Evolutionary conservation across 306 rosid species (phyloP).

Genomic region (Malus sieversii): DNA sequence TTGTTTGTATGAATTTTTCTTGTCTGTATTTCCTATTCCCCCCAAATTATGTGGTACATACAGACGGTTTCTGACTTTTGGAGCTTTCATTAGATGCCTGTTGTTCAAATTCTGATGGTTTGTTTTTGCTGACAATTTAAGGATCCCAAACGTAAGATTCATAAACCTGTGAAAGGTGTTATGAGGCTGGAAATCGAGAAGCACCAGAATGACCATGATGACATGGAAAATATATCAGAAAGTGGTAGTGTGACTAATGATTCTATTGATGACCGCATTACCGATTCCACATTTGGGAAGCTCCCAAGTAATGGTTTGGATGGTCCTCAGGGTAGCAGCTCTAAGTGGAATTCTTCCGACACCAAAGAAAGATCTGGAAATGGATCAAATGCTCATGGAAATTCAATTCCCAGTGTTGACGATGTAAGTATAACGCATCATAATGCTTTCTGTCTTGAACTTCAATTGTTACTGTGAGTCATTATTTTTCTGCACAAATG

Average conservation of each 20-base stretch:
- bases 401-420: conserved; percentile 44
- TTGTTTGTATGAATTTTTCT: not conserved
- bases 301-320: conserved; percentile 63
- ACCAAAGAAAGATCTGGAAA: conserved; percentile 58
- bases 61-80: not conserved
- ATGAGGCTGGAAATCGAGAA: conserved; percentile 88
- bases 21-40: not conserved
- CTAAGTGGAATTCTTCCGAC: conserved; percentile 50
- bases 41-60: not conserved
- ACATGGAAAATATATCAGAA: conserved; percentile 83
- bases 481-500: not conserved
- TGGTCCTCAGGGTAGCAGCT: conserved; percentile 69
- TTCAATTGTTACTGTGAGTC: not conserved
- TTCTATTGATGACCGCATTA: conserved; percentile 60
- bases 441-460: not conserved
- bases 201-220: conserved; percentile 75
- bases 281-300: conserved; percentile 58
- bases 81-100: not conserved
- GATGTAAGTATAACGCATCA: conserved; percentile 54
- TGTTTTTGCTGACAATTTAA: conserved; percentile 23
- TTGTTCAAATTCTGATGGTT: not conserved
- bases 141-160: conserved; percentile 96
- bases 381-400: conserved; percentile 57
- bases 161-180: conserved; percentile 92
- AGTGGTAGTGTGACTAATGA: conserved; percentile 80